A percentile compares a stretch with the other conserved stretches of the same genome.
These are phyloP conservation scores for Globisporangium cylindrosporum DNA, from an alignment of 352 stramenopile species.

Conservation along the genomic window DNA sequence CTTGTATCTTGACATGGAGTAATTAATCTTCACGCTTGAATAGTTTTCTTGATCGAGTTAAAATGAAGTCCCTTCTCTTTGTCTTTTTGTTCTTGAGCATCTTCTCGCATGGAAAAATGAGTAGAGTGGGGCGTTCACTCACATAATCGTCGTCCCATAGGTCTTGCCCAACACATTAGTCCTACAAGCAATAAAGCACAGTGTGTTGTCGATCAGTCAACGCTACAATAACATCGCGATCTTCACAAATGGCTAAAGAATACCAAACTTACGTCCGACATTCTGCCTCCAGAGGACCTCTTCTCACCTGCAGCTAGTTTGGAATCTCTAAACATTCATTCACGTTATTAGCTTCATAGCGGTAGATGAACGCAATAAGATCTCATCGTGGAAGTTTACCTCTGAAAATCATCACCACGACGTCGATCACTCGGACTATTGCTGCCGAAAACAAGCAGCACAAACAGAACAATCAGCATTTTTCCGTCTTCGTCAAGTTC, in stretches of 20 bases:
- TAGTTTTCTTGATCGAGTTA: conserved; percentile 2
- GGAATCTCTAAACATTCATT: background rate
- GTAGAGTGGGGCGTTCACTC: background rate
- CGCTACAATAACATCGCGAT: background rate
- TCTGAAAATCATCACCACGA: background rate
- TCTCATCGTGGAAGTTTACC: background rate
- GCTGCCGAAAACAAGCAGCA: background rate
- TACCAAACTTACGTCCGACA: background rate
- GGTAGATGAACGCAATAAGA: background rate
- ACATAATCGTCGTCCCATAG: background rate
- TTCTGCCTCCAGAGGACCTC: background rate
- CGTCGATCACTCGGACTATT: conserved; percentile 2
- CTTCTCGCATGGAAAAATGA: background rate
- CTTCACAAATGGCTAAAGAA: background rate
- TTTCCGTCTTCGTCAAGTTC: background rate
- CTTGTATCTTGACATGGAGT: background rate
- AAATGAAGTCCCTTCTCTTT: conserved; percentile 1
- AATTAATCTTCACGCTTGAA: conserved; percentile 1
- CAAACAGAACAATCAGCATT: conserved; percentile 1
- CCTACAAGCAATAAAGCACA: background rate
- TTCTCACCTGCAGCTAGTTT: background rate
- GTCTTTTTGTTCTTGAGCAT: conserved; percentile 1
- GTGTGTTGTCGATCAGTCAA: background rate
- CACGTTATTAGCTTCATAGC: background rate
- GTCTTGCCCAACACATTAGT: background rate